Evolutionary conservation across 2,329 filamentous ascomycete species (phyloP).

Genomic region (Colletotrichum falcatum): DNA sequence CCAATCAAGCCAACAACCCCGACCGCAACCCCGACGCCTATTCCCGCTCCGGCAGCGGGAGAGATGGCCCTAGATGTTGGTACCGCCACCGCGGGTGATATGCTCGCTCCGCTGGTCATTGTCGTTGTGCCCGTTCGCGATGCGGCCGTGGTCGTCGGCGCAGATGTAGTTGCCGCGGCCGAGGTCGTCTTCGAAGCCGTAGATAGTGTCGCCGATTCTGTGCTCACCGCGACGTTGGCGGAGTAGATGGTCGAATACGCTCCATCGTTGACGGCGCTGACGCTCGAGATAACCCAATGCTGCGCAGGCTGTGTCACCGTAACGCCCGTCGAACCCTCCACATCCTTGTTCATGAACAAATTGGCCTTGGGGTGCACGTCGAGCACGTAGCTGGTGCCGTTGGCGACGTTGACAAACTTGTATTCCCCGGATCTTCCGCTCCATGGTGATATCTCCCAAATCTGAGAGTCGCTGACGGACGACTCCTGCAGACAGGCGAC

Average conservation of each 20-base stretch:
- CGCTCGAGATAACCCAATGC: slow-evolving; percentile 51
- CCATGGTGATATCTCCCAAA: slow-evolving; percentile 51
- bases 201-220: slow-evolving; percentile 18
- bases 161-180: slow-evolving; percentile 4
- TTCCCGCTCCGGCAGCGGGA: slow-evolving; percentile 48
- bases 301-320: slow-evolving; percentile 47
- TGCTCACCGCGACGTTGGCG: slow-evolving; percentile 30
- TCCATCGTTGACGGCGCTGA: slow-evolving; percentile 47
- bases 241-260: slow-evolving; percentile 51
- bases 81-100: slow-evolving; percentile 10
- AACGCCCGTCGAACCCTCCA: slow-evolving; percentile 28
- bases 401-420: slow-evolving; percentile 49
- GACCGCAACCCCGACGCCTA: slow-evolving; percentile 47
- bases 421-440: slow-evolving; percentile 44
- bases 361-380: slow-evolving; percentile 51
- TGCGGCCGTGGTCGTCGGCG: neutral
- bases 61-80: slow-evolving; percentile 43
- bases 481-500: slow-evolving; percentile 47
- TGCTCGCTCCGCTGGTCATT: slow-evolving; percentile 13
- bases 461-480: slow-evolving; percentile 46
- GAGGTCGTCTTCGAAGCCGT: slow-evolving; percentile 20
- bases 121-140: slow-evolving; percentile 7
- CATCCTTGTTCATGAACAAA: slow-evolving; percentile 46
- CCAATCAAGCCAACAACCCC: slow-evolving; percentile 45
- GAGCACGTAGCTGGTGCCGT: slow-evolving; percentile 50